Evolutionary conservation across 2,329 filamentous ascomycete genomes (phyloP), one percentile per base, ranked within the genome.

Genomic region (Neospermospora avenae): DNA sequence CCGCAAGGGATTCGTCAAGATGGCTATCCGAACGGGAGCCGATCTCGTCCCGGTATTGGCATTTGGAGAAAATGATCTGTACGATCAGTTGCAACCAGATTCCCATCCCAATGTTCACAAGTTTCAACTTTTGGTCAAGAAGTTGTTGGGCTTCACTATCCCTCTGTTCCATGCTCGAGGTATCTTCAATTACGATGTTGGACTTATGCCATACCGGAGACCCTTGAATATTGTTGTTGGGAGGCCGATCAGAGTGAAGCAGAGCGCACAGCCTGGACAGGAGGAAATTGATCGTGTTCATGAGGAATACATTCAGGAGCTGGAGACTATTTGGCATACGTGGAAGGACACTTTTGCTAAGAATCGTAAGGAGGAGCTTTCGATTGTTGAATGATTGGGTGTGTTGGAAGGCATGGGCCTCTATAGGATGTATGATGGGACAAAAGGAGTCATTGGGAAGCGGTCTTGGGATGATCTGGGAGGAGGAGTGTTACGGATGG

Each of bases 111-210:
- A 84, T 61, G 84, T 98, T 57, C 89, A 93, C 77, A 86, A 85
- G 71, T 76, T 90, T 39, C 95, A 99, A 76, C 85, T 96, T 77
- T 77, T 92, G 28, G 78, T 96, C 59, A 93, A 98, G 76, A 89
- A 88, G 67, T 79, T 89, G 5, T 86, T 96, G 80, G 96, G 96
- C 55, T 99, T 97, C 70, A 98, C 95, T 0, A 81, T 98, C 11
- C 93, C 95, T 0, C 82, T 96, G 28, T 89, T 97, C 69, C 92
- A 96, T 73, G 93, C 93, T 2, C 79, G 93, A 25, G 93, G 93
- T 13, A 87, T 98, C 42, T 96, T 98, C 77, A 99, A 99, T 75
- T 98, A 99, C 72, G 95, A 99, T 73, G 91, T 97, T 14, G 95
- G 95, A 3, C 78, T 98, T 69, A 92, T 98, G 90, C 95, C 95